Evolutionary conservation across 2,329 filamentous ascomycete species (phyloP).

Genomic region (Phialophora verrucosa): DNA sequence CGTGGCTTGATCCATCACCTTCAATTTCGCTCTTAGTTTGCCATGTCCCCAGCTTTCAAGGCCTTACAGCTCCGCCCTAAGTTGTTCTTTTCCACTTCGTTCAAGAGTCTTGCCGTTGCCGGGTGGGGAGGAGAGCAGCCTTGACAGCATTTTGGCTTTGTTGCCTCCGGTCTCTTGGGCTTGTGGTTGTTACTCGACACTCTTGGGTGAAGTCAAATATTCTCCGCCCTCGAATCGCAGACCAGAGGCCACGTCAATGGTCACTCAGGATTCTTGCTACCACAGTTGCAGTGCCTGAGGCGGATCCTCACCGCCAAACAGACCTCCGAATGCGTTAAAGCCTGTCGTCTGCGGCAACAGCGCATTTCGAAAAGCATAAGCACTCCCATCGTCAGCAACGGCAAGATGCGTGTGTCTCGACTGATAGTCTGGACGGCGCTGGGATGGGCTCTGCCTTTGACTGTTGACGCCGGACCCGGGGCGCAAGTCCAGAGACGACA

Average conservation of each 20-base stretch:
- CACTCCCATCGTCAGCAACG: neutral
- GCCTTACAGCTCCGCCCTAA: constrained; percentile 19
- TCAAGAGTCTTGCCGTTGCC: constrained; percentile 20
- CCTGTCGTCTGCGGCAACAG: constrained; percentile 5
- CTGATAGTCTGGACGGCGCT: constrained; percentile 23
- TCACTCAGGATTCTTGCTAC: constrained; percentile 6
- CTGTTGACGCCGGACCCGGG: constrained; percentile 5
- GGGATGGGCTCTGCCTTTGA: constrained; percentile 17
- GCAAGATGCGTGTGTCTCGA: constrained; percentile 24
- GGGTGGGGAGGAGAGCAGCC: constrained; percentile 7
- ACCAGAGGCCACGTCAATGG: constrained; percentile 21
- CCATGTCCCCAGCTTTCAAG: constrained; percentile 22
- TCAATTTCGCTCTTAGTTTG: constrained; percentile 27
- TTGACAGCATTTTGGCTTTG: constrained; percentile 10
- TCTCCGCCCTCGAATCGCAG: constrained; percentile 8
- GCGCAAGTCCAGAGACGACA: constrained; percentile 26
- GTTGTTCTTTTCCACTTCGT: constrained; percentile 8
- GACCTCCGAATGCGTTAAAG: constrained; percentile 22
- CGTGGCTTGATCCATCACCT: constrained; percentile 31
- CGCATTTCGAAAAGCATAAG: constrained; percentile 1
- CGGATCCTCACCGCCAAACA: constrained; percentile 21
- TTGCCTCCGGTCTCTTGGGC: constrained; percentile 1
- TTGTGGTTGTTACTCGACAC: constrained; percentile 4
- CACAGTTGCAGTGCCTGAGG: constrained; percentile 22
- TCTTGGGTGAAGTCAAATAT: constrained; percentile 1